Percentiles rank a stretch among this genome's conserved stretches.
Evolutionary conservation across 2,329 filamentous ascomycete species (phyloP).

Genomic region (Alternaria brassicae): DNA sequence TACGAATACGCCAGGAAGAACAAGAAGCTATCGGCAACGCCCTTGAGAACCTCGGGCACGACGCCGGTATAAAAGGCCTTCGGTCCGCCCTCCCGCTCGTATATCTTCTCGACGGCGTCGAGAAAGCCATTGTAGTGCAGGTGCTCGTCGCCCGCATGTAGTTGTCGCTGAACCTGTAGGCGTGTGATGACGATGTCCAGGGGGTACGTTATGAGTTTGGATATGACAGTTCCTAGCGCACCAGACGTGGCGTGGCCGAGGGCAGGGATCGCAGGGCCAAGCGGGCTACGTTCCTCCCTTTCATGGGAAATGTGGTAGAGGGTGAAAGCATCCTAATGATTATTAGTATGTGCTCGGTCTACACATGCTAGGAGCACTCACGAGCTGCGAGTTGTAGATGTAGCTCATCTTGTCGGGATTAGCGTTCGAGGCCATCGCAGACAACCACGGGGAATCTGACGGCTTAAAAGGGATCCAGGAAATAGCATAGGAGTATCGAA

Average conservation of each 20-base stretch:
- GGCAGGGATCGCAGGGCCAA: slow-evolving; percentile 68
- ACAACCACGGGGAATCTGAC: not conserved
- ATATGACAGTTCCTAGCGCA: slow-evolving; percentile 77
- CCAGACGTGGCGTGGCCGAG: slow-evolving; percentile 84
- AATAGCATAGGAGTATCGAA: slow-evolving; percentile 4
- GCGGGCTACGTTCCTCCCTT: slow-evolving; percentile 30
- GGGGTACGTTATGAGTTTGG: slow-evolving; percentile 80
- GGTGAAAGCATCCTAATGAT: slow-evolving; percentile 50
- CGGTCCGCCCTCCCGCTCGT: slow-evolving; percentile 72
- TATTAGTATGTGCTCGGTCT: slow-evolving; percentile 1
- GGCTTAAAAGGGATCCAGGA: not conserved
- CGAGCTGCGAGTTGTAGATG: slow-evolving; percentile 56
- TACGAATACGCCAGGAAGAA: slow-evolving; percentile 84
- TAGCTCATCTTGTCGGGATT: slow-evolving; percentile 35
- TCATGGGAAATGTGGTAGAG: slow-evolving; percentile 54
- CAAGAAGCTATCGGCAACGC: slow-evolving; percentile 74
- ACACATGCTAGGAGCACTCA: slow-evolving; percentile 27
- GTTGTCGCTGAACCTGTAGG: slow-evolving; percentile 76
- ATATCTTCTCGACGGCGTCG: slow-evolving; percentile 76
- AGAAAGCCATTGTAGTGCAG: slow-evolving; percentile 69
- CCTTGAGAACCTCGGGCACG: slow-evolving; percentile 54
- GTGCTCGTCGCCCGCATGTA: slow-evolving; percentile 51
- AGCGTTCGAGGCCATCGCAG: slow-evolving; percentile 13
- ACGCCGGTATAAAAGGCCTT: slow-evolving; percentile 68
- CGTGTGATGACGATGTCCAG: slow-evolving; percentile 82